Conservation (phyloP, 2,329 filamentous ascomycete species). For the Fusarium illudens region DNA sequence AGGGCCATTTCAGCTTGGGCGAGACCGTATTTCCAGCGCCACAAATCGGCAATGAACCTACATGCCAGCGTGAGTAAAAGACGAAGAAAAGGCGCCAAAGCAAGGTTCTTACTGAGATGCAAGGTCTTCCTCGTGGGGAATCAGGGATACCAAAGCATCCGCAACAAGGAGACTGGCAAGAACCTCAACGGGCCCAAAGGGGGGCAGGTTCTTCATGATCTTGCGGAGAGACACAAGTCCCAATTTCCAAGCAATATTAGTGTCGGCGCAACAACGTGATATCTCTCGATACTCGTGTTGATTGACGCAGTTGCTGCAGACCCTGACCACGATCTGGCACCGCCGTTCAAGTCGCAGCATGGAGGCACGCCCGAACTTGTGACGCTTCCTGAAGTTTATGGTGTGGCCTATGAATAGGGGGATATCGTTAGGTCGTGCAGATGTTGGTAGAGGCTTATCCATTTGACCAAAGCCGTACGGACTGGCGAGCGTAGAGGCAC, state of each 20-base stretch:
- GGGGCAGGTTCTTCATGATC: constrained; percentile 26
- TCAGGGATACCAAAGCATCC: constrained; percentile 30
- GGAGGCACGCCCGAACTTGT: constrained; percentile 15
- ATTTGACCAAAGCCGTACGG: neutral
- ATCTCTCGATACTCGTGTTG: constrained; percentile 5
- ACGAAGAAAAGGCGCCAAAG: neutral
- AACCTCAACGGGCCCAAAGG: constrained; percentile 12
- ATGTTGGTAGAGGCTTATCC: neutral
- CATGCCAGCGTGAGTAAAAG: constrained; percentile 1
- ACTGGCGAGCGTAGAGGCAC: neutral
- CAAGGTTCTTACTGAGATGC: constrained; percentile 16
- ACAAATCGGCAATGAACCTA: constrained; percentile 41
- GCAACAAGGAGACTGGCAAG: constrained; percentile 33
- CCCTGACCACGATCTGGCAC: constrained; percentile 6
- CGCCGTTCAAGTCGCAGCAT: constrained; percentile 15
- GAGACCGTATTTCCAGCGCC: constrained; percentile 39
- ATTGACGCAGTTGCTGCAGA: constrained; percentile 2
- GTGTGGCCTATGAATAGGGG: constrained; percentile 21
- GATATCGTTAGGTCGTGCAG: neutral
- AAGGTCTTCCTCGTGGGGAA: constrained; percentile 1
- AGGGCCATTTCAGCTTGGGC: constrained; percentile 19
- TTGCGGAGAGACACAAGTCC: constrained; percentile 28
- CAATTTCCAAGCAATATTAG: constrained; percentile 8
- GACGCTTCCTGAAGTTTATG: constrained; percentile 4
- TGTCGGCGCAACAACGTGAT: constrained; percentile 2